Base-by-base conservation (phyloP, 192 early-diverging fungal species). In the Mortierella hygrophila region DNA sequence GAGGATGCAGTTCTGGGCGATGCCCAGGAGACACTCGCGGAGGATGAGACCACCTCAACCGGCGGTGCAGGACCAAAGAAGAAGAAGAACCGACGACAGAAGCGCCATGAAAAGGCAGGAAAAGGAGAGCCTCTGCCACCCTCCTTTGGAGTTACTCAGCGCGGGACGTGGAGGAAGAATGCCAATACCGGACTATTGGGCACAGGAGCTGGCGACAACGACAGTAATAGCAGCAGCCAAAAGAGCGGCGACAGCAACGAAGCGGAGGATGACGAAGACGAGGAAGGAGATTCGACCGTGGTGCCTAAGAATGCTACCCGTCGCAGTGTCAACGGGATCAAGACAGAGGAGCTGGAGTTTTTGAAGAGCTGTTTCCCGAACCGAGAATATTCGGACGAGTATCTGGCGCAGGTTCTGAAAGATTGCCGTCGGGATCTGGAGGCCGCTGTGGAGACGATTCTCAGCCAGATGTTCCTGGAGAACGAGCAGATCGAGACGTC, bases 401-500 rank as follows among this genome's bases (percentile, higher is more conserved):
- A 86, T 47, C 41, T 86, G 60, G 57, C 52, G 8, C 70, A 81
- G 32, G 76, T 86, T 6, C 46, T 86, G 41, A 77, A 78, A 42
- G 84, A 80, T 35, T 75, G 84, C 41, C n/a, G 70, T 0, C 26
- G 68, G 20, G 79, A 86, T 38, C 42, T 86, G 35, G 84, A 86
- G 35, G 46, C 60, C 1, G 84, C 84, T 16, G 76, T 86, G 40
- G 84, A 86, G 15, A 55, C 70, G 52, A 86, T 86, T 35, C 57
- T 86, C 60, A 86, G 84, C 26, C 84, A 77, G 23, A 86, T 86
- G 79, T 86, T 86, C 68, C 65, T 86, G 79, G 84, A 86, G 26
- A 86, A 78, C 52, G 84, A 86, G 32, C 84, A 81, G 35, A 42
- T 86, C 10, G 84, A 86, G 72, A 81, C 79, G 15, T 86, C 84